Evolutionary conservation across 495 filamentous ascomycete genomes (phyloP).

Genomic region (Penicillium roqueforti): DNA sequence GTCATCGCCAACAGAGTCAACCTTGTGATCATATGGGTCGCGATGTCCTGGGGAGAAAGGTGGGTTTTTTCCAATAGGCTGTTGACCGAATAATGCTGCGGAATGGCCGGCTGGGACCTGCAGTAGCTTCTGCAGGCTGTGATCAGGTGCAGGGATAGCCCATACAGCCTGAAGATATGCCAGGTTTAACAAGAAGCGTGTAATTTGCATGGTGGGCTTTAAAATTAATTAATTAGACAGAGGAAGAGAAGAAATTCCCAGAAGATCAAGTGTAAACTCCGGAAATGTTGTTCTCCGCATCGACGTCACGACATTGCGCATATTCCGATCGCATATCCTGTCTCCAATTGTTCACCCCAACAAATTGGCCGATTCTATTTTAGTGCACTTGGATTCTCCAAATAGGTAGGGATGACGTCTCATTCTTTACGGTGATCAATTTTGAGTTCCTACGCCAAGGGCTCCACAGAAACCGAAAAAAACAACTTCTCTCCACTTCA

Average conservation of each 20-base stretch:
- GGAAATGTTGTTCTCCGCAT: background rate
- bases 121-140: slow-evolving; percentile 11
- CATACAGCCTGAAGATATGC: background rate
- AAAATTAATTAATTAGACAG: background rate
- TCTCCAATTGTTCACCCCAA: background rate
- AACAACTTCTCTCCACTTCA: background rate
- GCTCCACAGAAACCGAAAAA: background rate
- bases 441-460: background rate
- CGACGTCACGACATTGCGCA: slow-evolving; percentile 4
- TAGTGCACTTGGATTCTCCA: background rate
- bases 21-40: slow-evolving; percentile 46
- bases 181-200: background rate
- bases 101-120: slow-evolving; percentile 6
- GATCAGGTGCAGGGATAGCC: slow-evolving; percentile 13
- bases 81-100: background rate
- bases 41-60: slow-evolving; percentile 39
- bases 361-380: too few species aligned
- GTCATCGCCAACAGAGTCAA: slow-evolving; percentile 54
- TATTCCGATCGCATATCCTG: background rate
- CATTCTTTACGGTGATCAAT: background rate
- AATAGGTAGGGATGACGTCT: background rate
- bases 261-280: background rate
- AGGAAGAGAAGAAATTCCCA: background rate
- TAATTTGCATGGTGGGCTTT: background rate
- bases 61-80: background rate